phyloP scores from a whole-genome alignment of 176 grass and related monocot species.

The Rhynchospora pubera region DNA sequence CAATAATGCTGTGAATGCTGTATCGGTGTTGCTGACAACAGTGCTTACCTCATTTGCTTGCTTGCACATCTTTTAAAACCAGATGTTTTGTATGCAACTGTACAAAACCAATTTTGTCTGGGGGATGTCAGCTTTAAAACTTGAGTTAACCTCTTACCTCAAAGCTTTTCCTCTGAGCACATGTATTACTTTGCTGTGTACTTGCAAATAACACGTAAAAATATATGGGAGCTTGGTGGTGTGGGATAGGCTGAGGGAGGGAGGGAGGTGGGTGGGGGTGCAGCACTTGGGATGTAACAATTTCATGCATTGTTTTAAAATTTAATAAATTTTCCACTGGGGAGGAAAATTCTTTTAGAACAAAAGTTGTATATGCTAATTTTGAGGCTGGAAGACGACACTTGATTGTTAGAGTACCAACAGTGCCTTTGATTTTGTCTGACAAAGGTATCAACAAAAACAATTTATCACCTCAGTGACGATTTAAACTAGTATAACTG shows the following conservation, averaged over 20 bases:
- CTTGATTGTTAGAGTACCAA: not conserved
- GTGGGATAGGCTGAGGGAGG: not conserved
- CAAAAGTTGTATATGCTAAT: not conserved
- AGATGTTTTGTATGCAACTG: not conserved
- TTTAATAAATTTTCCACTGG: not conserved
- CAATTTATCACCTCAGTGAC: not conserved
- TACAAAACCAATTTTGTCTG: not conserved
- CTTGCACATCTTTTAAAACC: slow-evolving; percentile 52
- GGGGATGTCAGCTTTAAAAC: not conserved
- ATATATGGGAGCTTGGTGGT: not conserved
- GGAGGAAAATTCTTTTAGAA: not conserved
- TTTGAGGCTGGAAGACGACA: not conserved
- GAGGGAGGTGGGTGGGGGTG: not conserved
- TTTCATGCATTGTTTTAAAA: not conserved
- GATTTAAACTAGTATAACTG: not conserved
- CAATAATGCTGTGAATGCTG: slow-evolving; percentile 77
- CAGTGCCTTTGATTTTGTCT: not conserved
- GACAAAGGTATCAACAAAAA: not conserved
- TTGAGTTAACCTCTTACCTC: not conserved
- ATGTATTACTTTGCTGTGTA: not conserved
- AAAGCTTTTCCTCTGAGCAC: not conserved
- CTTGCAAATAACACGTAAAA: not conserved
- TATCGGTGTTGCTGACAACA: slow-evolving; percentile 62
- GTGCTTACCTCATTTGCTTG: slow-evolving; percentile 58
- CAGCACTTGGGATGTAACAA: no score